Conservation (phyloP, 345 rosid genomes). For the Pistacia atlantica region DNA sequence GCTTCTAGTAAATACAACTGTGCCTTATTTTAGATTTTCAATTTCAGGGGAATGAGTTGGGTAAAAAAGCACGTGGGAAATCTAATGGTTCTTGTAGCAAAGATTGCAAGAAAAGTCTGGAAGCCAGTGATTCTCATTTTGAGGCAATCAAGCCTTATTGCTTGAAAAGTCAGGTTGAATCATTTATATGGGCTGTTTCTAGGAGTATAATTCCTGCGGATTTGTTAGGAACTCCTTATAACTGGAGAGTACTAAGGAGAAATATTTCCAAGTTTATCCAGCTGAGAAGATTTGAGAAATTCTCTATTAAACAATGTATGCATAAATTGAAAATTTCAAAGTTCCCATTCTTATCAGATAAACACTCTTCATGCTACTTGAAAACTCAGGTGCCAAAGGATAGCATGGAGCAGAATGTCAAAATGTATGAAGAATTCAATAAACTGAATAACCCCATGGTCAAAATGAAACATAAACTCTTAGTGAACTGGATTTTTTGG, state of each 20-base stretch:
- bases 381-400: constrained; percentile 25
- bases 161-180: constrained; percentile 59
- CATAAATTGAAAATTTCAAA: constrained; percentile 49
- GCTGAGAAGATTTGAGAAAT: constrained; percentile 63
- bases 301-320: constrained; percentile 61
- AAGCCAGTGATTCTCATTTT: constrained; percentile 20
- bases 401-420: constrained; percentile 22
- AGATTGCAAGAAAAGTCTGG: constrained; percentile 15
- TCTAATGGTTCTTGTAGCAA: constrained; percentile 22
- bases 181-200: constrained; percentile 82
- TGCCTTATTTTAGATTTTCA: constrained; percentile 15
- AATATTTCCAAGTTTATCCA: constrained; percentile 63
- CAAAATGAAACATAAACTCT: constrained; percentile 43
- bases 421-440: constrained; percentile 21
- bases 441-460: constrained; percentile 26
- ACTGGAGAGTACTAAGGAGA: constrained; percentile 63
- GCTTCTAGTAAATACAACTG: background rate
- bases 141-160: constrained; percentile 48
- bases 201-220: constrained; percentile 67
- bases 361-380: constrained; percentile 34
- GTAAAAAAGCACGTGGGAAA: constrained; percentile 13
- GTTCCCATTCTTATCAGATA: constrained; percentile 51
- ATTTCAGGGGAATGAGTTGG: constrained; percentile 36
- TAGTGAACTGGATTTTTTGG: constrained; percentile 75
- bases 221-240: constrained; percentile 66